phyloP scores from a whole-genome alignment of 768 basidiomycete species.

The Boletellus sp. region DNA sequence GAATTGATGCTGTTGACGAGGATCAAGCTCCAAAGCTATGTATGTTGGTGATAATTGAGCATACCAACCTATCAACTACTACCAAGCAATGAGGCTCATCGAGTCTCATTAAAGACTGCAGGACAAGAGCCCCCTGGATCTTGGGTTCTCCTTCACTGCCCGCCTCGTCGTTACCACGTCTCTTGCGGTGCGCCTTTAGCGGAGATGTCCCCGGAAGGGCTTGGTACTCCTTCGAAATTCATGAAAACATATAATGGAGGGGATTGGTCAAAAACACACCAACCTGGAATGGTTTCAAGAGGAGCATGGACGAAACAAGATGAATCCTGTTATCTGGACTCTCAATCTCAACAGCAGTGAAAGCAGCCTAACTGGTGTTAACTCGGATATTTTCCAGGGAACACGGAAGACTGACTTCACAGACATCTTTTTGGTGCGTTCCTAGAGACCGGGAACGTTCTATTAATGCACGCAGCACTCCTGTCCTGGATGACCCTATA shows the following conservation, averaged over 20 bases:
- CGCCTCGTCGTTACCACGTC: slow-evolving; percentile 14
- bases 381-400: neutral
- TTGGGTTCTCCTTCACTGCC: slow-evolving; percentile 55
- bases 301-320: slow-evolving; percentile 67
- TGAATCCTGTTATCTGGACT: slow-evolving; percentile 45
- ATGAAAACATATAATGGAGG: neutral
- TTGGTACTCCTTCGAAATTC: slow-evolving; percentile 22
- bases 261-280: slow-evolving; percentile 11
- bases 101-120: slow-evolving; percentile 79
- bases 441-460: slow-evolving; percentile 58
- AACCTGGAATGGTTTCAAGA: slow-evolving; percentile 50
- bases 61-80: slow-evolving; percentile 63
- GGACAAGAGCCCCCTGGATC: slow-evolving; percentile 78
- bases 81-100: slow-evolving; percentile 61
- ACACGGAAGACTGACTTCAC: slow-evolving; percentile 47
- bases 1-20: slow-evolving; percentile 48
- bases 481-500: slow-evolving; percentile 66
- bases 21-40: slow-evolving; percentile 9
- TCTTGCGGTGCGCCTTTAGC: slow-evolving; percentile 10
- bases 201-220: slow-evolving; percentile 9
- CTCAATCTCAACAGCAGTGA: slow-evolving; percentile 54
- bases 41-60: neutral
- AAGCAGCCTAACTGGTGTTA: slow-evolving; percentile 48
- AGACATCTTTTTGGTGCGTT: slow-evolving; percentile 45
- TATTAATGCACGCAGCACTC: slow-evolving; percentile 72